phyloP scores from a whole-genome alignment of 2,329 filamentous ascomycete species.

The Trichoderma pleuroti region DNA sequence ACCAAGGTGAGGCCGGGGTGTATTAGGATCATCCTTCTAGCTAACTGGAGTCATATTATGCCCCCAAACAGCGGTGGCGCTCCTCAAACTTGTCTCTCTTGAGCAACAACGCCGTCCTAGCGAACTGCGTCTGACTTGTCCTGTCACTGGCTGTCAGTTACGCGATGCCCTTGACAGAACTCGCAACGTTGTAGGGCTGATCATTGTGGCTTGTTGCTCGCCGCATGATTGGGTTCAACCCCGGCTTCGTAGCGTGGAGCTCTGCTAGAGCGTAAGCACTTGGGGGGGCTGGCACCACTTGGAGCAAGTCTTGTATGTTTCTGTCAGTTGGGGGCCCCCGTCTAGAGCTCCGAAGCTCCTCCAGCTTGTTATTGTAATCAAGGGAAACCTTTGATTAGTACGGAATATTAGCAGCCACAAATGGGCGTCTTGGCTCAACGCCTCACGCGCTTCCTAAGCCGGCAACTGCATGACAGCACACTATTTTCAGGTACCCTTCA shows the following conservation, averaged over 20 bases:
- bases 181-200: not conserved
- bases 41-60: not conserved
- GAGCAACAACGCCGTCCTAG: not conserved
- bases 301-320: not conserved
- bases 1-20: not conserved
- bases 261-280: conserved; percentile 10
- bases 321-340: not conserved
- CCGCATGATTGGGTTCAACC: not conserved
- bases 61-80: not conserved
- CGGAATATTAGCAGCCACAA: not conserved
- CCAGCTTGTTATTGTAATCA: not conserved
- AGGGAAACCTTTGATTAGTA: not conserved
- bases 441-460: not conserved
- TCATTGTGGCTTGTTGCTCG: not conserved
- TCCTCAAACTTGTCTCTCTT: not conserved
- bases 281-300: not conserved
- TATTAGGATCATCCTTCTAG: not conserved
- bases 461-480: not conserved
- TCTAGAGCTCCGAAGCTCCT: not conserved
- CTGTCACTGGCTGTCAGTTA: too few relatives aligned
- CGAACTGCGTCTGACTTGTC: not conserved
- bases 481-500: not conserved
- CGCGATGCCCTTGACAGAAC: not conserved
- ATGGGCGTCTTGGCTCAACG: not conserved
- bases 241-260: not conserved